phyloP scores from a whole-genome alignment of 495 filamentous ascomycete genomes.

The Aspergillus conjunctus region DNA sequence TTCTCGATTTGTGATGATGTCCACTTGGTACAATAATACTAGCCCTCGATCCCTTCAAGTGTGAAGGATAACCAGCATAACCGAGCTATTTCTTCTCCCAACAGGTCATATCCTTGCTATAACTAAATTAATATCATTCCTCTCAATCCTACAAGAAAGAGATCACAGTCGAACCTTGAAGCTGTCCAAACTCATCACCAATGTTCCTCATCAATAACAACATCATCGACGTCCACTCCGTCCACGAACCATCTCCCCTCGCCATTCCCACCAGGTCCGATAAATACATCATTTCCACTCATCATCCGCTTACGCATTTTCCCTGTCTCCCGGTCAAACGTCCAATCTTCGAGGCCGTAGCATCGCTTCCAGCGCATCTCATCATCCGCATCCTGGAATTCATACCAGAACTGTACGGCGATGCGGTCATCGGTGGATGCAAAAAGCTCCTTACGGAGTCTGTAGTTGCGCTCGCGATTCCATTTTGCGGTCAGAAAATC shows the following conservation, averaged over 20 bases:
- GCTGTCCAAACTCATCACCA: slow-evolving; percentile 53
- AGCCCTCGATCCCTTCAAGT: too few relatives aligned
- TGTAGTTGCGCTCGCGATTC: slow-evolving; percentile 71
- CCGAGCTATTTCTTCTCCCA: not conserved
- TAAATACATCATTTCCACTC: slow-evolving; percentile 85
- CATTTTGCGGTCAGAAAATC: slow-evolving; percentile 77
- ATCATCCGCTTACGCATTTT: slow-evolving; percentile 87
- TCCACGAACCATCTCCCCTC: slow-evolving; percentile 63
- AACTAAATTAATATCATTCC: not conserved
- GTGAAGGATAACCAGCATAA: not conserved
- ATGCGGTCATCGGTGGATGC: slow-evolving; percentile 58
- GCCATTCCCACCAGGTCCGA: slow-evolving; percentile 51
- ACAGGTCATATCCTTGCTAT: not conserved
- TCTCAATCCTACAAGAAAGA: too few relatives aligned
- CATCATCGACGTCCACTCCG: slow-evolving; percentile 71
- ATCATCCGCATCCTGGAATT: slow-evolving; percentile 71
- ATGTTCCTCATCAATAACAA: slow-evolving; percentile 71
- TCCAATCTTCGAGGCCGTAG: slow-evolving; percentile 93
- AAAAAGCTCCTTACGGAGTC: slow-evolving; percentile 86
- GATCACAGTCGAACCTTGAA: not conserved
- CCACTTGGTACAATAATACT: too few relatives aligned
- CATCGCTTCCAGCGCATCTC: slow-evolving; percentile 81
- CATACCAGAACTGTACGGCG: slow-evolving; percentile 93
- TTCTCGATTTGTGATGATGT: too few relatives aligned
- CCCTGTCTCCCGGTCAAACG: slow-evolving; percentile 69